These are phyloP conservation scores for Trichoderma sp. DNA, from an alignment of 2,329 filamentous ascomycete species.

Conservation along the genomic window DNA sequence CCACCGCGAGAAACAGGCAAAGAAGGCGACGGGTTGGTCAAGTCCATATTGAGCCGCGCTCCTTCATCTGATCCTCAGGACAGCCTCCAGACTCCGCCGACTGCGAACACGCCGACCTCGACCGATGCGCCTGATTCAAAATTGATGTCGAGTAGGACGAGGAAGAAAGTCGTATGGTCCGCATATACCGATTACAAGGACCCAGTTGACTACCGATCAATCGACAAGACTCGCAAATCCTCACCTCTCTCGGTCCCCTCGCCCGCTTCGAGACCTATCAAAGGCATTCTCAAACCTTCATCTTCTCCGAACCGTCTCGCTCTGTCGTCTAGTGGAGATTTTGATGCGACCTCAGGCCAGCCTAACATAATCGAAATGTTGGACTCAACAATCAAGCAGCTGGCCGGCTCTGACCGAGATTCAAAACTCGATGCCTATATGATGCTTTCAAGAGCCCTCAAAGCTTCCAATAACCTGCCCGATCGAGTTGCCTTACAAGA, in stretches of 20 bases:
- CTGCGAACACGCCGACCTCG: conserved; percentile 47
- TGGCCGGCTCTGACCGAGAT: conserved; percentile 72
- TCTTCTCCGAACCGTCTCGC: conserved; percentile 50
- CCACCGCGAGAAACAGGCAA: conserved; percentile 59
- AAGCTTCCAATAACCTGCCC: conserved; percentile 79
- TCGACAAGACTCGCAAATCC: conserved; percentile 41
- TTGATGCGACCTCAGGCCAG: conserved; percentile 41
- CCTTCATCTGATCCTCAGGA: conserved; percentile 41
- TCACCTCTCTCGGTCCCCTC: conserved; percentile 46
- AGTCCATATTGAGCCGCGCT: conserved; percentile 41
- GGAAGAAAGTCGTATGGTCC: conserved; percentile 61
- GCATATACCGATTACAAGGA: conserved; percentile 59
- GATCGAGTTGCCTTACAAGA: conserved; percentile 70
- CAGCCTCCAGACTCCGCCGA: conserved; percentile 55
- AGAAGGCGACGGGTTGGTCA: conserved; percentile 41
- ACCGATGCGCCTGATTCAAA: conserved; percentile 45
- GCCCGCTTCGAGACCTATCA: conserved; percentile 51
- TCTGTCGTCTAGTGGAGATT: conserved; percentile 44
- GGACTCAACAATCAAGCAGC: conserved; percentile 78
- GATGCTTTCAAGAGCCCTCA: conserved; percentile 73
- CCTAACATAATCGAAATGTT: conserved; percentile 76
- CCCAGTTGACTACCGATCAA: conserved; percentile 48
- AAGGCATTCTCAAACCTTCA: conserved; percentile 77
- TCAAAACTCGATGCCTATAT: conserved; percentile 84
- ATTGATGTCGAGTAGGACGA: conserved; percentile 47